Evolutionary conservation across 768 basidiomycete species (phyloP).

Genomic region (Lentinula aciculospora): DNA sequence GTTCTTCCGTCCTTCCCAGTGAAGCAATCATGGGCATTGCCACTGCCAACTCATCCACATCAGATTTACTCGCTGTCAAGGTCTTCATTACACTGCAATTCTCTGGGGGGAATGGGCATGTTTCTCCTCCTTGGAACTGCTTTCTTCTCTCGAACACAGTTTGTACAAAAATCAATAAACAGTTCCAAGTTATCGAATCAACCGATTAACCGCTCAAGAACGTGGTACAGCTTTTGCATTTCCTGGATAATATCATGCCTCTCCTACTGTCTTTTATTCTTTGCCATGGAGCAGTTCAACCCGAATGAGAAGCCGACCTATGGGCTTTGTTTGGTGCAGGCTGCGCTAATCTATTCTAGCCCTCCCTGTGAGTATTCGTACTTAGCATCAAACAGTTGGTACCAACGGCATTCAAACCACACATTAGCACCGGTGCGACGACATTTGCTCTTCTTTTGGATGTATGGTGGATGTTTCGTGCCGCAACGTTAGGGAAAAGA

Average conservation of each 20-base stretch:
- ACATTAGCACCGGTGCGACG: background rate
- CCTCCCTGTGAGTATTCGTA: slow-evolving; percentile 9
- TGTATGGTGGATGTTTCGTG: background rate
- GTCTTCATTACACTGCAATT: background rate
- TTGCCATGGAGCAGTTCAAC: slow-evolving; percentile 3
- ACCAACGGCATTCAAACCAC: too few species aligned
- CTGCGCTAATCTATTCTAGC: slow-evolving; percentile 5
- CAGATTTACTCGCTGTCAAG: background rate
- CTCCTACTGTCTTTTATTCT: slow-evolving; percentile 8
- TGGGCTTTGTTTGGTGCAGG: slow-evolving; percentile 8
- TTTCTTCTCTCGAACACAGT: background rate
- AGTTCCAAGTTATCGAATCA: background rate
- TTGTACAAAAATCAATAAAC: background rate
- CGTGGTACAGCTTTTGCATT: slow-evolving; percentile 7
- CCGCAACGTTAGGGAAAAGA: background rate
- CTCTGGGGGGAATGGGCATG: background rate
- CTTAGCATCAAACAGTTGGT: too few species aligned
- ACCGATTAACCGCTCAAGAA: background rate
- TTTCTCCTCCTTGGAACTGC: background rate
- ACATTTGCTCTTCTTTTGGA: background rate
- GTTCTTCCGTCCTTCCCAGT: background rate
- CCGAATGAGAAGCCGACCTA: background rate
- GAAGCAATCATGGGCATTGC: background rate
- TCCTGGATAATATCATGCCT: slow-evolving; percentile 10
- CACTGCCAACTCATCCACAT: background rate